Conservation (phyloP, 371 early-diverging fungal species). For the Chytridium lagenaria region DNA sequence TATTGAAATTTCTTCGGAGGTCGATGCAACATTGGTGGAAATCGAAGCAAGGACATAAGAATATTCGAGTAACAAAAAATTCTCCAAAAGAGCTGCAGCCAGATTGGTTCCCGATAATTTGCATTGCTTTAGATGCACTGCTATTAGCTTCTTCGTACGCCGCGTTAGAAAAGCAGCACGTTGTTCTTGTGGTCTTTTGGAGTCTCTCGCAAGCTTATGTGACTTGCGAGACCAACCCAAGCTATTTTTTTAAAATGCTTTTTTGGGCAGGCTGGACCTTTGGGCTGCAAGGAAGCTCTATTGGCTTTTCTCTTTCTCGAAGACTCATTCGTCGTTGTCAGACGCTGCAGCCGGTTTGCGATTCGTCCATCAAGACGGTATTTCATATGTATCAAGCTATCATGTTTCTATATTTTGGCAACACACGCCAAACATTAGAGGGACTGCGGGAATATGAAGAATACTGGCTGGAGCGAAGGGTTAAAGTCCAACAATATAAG, state of each 20-base stretch:
- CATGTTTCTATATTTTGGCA: too few species aligned
- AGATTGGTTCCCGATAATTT: not conserved
- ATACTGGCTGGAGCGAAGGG: not conserved
- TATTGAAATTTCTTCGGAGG: not conserved
- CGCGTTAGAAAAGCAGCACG: not conserved
- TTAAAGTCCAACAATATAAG: not conserved
- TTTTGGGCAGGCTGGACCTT: not conserved
- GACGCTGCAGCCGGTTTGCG: not conserved
- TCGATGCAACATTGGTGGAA: not conserved
- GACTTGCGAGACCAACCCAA: slow-evolving; percentile 1
- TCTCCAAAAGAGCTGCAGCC: not conserved
- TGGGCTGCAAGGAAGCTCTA: not conserved
- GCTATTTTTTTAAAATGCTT: not conserved
- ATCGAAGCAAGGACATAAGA: not conserved
- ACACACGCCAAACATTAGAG: not conserved
- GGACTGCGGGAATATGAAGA: not conserved
- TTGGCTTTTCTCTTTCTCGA: not conserved
- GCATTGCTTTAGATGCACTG: not conserved
- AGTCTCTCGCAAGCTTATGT: not conserved
- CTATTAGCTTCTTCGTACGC: not conserved
- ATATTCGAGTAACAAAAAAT: not conserved
- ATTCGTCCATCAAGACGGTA: too few species aligned
- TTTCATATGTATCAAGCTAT: too few species aligned
- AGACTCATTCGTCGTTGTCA: not conserved
- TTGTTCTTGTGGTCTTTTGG: not conserved